Percentiles rank a stretch among this genome's conserved stretches.
Evolutionary conservation across 352 stramenopile species (phyloP).

Genomic region (Globisporangium emineosum): DNA sequence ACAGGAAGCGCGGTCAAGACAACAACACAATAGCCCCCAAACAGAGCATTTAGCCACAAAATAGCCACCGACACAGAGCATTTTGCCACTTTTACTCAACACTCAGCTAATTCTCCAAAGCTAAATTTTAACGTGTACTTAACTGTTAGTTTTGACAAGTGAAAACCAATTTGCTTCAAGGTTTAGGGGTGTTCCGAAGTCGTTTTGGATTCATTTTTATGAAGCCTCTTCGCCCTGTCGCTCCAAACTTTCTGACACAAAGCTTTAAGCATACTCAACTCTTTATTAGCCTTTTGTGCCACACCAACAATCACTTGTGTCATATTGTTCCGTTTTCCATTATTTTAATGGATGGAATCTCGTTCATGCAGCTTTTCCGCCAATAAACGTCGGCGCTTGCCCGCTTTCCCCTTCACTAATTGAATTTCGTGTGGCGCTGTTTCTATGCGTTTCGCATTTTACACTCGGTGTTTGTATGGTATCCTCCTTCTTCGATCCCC

Average conservation of each 20-base stretch:
- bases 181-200: background rate
- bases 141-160: too few relatives aligned
- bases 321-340: background rate
- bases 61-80: too few relatives aligned
- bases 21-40: too few relatives aligned
- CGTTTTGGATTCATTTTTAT: conserved; percentile 46
- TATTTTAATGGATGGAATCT: background rate
- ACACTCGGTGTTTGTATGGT: background rate
- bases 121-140: too few relatives aligned
- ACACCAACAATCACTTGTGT: background rate
- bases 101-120: too few relatives aligned
- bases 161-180: too few relatives aligned
- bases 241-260: conserved; percentile 10
- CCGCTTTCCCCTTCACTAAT: background rate
- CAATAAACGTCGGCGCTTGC: background rate
- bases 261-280: background rate
- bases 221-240: conserved; percentile 29
- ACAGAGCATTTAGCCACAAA: too few relatives aligned
- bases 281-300: background rate
- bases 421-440: background rate
- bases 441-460: conserved; percentile 2
- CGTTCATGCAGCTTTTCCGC: background rate
- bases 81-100: too few relatives aligned
- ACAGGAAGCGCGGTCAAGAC: too few relatives aligned
- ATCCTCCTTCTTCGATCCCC: background rate